A percentile compares a stretch with the other conserved stretches of the same genome.
Evolutionary conservation across 805 yeast species (phyloP).

Genomic region (Metschnikowia cubensis): DNA sequence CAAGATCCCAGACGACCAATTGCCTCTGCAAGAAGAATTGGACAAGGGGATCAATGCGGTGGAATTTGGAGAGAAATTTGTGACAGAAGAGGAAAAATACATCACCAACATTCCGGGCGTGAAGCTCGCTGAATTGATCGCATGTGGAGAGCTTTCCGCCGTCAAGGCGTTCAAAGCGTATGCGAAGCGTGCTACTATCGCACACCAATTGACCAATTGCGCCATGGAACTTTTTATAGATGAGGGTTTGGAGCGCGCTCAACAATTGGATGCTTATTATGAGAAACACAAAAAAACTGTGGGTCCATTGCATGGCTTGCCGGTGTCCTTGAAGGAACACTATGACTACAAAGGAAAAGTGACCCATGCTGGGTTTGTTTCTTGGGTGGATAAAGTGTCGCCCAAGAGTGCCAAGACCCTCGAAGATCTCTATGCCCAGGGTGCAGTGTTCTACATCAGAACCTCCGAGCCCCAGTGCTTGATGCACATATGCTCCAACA

Average conservation of each 20-base stretch:
- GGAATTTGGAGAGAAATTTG: constrained; percentile 9
- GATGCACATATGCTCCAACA: constrained; percentile 18
- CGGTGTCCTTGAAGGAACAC: constrained; percentile 19
- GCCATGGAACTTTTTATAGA: constrained; percentile 20
- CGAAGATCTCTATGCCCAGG: constrained; percentile 12
- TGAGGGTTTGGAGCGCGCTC: constrained; percentile 19
- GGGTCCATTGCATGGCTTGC: constrained; percentile 19
- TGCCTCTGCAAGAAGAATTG: constrained; percentile 16
- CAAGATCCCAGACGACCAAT: constrained; percentile 10
- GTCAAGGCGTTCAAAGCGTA: constrained; percentile 15
- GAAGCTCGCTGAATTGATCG: constrained; percentile 13
- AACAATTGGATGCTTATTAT: constrained; percentile 14
- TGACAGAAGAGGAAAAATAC: constrained; percentile 9
- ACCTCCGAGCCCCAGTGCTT: constrained; percentile 19
- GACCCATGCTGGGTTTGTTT: constrained; percentile 17
- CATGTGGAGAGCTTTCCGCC: constrained; percentile 12
- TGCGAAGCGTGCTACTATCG: constrained; percentile 18
- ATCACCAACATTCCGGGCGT: constrained; percentile 13
- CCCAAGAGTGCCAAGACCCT: constrained; percentile 9
- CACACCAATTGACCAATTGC: constrained; percentile 19
- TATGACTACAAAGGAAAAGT: constrained; percentile 13
- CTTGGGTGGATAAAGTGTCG: constrained; percentile 14
- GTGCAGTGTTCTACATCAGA: constrained; percentile 18
- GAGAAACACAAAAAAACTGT: constrained; percentile 11
- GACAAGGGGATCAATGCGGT: constrained; percentile 16